These are phyloP conservation scores for Talaromyces sp. DNA, from an alignment of 2,329 filamentous ascomycete genomes.

Conservation along the genomic window DNA sequence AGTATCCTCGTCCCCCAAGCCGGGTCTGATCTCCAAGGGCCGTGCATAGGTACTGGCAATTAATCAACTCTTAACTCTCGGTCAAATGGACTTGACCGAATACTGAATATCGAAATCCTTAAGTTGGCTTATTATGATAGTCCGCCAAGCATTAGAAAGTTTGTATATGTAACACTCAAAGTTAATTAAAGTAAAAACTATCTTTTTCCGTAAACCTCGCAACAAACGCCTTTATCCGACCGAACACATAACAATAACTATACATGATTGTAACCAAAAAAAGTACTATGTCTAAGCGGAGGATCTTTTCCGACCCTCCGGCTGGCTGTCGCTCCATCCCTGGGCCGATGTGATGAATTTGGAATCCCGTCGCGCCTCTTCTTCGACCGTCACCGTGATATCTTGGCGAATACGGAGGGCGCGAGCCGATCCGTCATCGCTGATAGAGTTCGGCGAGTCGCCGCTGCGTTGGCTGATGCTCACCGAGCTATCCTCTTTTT, in stretches of 20 bases:
- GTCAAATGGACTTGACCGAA: background rate
- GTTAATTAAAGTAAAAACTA: background rate
- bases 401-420: conserved; percentile 35
- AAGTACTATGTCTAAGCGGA: background rate
- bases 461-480: conserved; percentile 21
- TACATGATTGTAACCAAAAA: background rate
- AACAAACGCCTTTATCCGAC: background rate
- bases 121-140: too few relatives aligned
- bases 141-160: background rate
- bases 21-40: background rate
- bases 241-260: background rate
- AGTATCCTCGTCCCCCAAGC: background rate
- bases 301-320: background rate
- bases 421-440: conserved; percentile 32
- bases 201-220: background rate
- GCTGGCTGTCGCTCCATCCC: background rate
- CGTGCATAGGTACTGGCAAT: background rate
- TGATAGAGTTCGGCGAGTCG: conserved; percentile 22
- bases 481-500: conserved; percentile 24
- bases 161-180: background rate
- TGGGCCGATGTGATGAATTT: background rate
- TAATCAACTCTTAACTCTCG: background rate
- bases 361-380: conserved; percentile 6
- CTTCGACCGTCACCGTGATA: conserved; percentile 29
- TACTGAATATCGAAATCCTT: too few relatives aligned